Evolutionary conservation across 345 rosid species (phyloP).

Genomic region (Viola odorata): DNA sequence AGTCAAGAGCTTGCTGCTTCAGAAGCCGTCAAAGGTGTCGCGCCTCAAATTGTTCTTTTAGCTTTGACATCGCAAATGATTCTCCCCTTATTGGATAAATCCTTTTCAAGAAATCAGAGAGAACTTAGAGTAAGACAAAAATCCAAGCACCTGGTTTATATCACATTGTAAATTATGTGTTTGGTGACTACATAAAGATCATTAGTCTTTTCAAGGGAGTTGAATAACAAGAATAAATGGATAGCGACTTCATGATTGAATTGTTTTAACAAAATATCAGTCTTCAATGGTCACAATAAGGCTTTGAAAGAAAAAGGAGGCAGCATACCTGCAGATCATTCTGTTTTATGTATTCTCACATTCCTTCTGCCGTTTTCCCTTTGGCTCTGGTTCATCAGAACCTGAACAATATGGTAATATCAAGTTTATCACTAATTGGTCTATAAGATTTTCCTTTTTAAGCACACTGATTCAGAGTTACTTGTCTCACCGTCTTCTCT

Average conservation of each 20-base stretch:
- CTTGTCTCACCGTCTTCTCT: conserved; percentile 34
- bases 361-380: conserved; percentile 56
- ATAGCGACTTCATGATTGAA: not conserved
- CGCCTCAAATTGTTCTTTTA: conserved; percentile 55
- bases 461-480: conserved; percentile 1
- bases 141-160: no score
- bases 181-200: no score
- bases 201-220: no score
- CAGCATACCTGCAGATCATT: conserved; percentile 60
- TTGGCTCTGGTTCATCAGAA: conserved; percentile 32
- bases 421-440: not conserved
- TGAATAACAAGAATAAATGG: no score
- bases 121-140: not conserved
- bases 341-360: conserved; percentile 56
- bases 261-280: not conserved
- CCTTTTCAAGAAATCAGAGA: conserved; percentile 31
- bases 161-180: no score
- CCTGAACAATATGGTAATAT: conserved; percentile 25
- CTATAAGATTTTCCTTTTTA: not conserved
- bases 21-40: conserved; percentile 41
- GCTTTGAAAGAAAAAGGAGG: not conserved
- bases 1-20: conserved; percentile 42
- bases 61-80: conserved; percentile 49
- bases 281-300: no score
- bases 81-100: conserved; percentile 50